Conservation (phyloP, 2,329 filamentous ascomycete species). For the Lachnellula cervina region DNA sequence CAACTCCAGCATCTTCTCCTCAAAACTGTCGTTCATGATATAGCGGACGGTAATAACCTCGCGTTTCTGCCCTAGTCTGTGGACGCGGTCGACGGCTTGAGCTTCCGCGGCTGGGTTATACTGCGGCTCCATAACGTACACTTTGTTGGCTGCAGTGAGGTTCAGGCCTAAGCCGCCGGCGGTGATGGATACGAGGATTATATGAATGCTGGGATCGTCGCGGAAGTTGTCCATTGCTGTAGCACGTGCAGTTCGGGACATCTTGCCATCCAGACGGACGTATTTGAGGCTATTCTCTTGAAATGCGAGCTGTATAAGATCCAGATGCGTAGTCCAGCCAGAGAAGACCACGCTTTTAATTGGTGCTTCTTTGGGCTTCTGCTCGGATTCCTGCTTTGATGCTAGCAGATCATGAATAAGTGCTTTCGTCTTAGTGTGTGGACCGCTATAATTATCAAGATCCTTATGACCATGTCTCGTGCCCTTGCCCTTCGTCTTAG, state of each 20-base stretch:
- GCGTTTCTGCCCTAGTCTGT: conserved; percentile 85
- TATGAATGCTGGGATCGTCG: conserved; percentile 62
- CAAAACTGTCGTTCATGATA: conserved; percentile 86
- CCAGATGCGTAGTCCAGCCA: conserved; percentile 91
- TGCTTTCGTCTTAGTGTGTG: conserved; percentile 86
- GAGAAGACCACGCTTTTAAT: conserved; percentile 95
- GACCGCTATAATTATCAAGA: conserved; percentile 69
- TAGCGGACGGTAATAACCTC: conserved; percentile 82
- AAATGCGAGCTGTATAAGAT: conserved; percentile 83
- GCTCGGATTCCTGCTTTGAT: conserved; percentile 57
- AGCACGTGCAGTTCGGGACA: conserved; percentile 70
- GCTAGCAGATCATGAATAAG: conserved; percentile 69
- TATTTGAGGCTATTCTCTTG: conserved; percentile 61
- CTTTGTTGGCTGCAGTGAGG: conserved; percentile 76
- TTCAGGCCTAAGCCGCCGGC: conserved; percentile 91
- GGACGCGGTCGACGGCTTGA: conserved; percentile 90
- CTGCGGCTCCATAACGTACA: conserved; percentile 97
- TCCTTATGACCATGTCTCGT: conserved; percentile 51
- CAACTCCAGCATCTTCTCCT: conserved; percentile 86
- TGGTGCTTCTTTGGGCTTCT: conserved; percentile 54
- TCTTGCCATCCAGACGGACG: conserved; percentile 84
- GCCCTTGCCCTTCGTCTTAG: conserved; percentile 23
- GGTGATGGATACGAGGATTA: conserved; percentile 88
- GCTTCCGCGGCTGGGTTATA: conserved; percentile 95
- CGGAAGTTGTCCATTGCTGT: conserved; percentile 74